phyloP scores from a whole-genome alignment of 2,329 filamentous ascomycete species.

The Cercospora citrullina region DNA sequence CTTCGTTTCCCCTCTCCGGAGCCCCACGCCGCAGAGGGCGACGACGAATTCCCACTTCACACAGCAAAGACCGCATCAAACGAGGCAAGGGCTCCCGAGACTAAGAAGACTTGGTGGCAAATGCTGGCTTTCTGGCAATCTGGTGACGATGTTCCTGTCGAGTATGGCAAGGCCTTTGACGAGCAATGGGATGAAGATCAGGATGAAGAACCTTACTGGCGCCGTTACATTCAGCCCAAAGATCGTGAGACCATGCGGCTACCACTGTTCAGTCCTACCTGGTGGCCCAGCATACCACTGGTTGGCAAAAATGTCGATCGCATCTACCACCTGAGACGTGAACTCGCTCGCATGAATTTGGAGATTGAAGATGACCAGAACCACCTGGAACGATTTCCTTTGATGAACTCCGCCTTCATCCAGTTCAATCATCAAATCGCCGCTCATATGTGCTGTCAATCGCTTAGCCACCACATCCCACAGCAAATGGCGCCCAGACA shows the following conservation, averaged over 20 bases:
- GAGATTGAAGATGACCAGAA: conserved; percentile 91
- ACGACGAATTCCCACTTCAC: conserved; percentile 37
- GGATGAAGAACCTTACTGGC: conserved; percentile 71
- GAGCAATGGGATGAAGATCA: conserved; percentile 62
- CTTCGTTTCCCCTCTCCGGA: conserved; percentile 48
- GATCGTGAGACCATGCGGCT: conserved; percentile 84
- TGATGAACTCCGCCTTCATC: conserved; percentile 96
- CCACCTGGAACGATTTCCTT: conserved; percentile 78
- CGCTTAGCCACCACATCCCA: conserved; percentile 84
- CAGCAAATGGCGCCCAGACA: conserved; percentile 89
- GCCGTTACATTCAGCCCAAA: conserved; percentile 75
- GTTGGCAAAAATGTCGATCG: conserved; percentile 90
- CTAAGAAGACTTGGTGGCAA: conserved; percentile 34
- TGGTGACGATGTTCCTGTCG: conserved; percentile 26
- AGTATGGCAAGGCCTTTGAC: conserved; percentile 65
- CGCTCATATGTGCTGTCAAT: conserved; percentile 96
- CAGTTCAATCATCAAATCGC: conserved; percentile 98
- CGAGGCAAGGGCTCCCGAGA: conserved; percentile 5
- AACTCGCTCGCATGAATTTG: conserved; percentile 82
- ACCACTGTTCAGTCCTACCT: conserved; percentile 60
- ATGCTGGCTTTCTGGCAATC: conserved; percentile 38
- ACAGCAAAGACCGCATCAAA: conserved; percentile 10
- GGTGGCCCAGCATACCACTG: conserved; percentile 76
- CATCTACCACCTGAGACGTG: conserved; percentile 71
- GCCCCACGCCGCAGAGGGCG: conserved; percentile 39